Percentiles rank a stretch among this genome's conserved stretches.
These are phyloP conservation scores for Flaveria trinervia DNA, from an alignment of 129 eudicot species.

Conservation along the genomic window DNA sequence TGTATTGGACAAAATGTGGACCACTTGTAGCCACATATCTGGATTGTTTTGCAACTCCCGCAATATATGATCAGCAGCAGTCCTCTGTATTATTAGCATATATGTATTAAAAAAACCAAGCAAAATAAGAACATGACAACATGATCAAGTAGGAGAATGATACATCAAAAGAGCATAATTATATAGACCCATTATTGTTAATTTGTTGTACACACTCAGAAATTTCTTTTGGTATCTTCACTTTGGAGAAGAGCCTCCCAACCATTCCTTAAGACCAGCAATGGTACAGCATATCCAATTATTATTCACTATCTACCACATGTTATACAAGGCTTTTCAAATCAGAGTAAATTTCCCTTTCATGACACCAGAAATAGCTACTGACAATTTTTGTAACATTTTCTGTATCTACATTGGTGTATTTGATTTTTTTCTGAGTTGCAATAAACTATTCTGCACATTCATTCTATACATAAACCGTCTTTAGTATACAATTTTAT, in stretches of 20 bases:
- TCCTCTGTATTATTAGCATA: slow-evolving; percentile 57
- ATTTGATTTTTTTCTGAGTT: slow-evolving; percentile 1
- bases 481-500: too few relatives aligned
- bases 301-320: slow-evolving; percentile 8
- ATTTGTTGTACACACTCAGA: background rate
- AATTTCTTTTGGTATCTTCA: background rate
- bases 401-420: background rate
- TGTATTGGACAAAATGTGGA: slow-evolving; percentile 79
- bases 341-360: background rate
- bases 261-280: background rate
- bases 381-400: background rate
- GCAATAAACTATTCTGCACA: slow-evolving; percentile 6
- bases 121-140: background rate
- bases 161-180: background rate
- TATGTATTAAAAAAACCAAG: slow-evolving; percentile 4
- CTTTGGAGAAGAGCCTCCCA: background rate
- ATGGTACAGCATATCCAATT: background rate
- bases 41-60: slow-evolving; percentile 93
- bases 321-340: background rate
- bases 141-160: slow-evolving; percentile 17
- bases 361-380: slow-evolving; percentile 2
- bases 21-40: slow-evolving; percentile 99
- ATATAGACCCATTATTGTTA: background rate
- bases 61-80: slow-evolving; percentile 89
- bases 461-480: background rate